These are phyloP conservation scores for Colletotrichum paranaense DNA, from an alignment of 2,329 filamentous ascomycete species.

Conservation along the genomic window DNA sequence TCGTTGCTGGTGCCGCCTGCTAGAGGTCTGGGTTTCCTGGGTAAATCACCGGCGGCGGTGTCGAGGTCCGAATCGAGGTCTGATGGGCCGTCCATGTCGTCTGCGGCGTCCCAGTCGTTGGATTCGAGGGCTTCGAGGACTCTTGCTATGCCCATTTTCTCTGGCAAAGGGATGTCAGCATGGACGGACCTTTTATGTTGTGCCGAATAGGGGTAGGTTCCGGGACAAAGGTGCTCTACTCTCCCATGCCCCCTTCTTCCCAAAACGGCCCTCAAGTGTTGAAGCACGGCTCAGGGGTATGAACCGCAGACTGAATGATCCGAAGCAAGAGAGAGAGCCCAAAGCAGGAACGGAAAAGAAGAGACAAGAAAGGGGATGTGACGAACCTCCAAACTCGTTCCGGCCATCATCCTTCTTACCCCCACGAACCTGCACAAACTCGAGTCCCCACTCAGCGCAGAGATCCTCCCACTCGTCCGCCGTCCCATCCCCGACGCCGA, in stretches of 20 bases:
- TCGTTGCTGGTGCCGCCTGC: constrained; percentile 39
- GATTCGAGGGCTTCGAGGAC: constrained; percentile 71
- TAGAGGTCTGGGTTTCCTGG: constrained; percentile 44
- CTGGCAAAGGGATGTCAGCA: constrained; percentile 48
- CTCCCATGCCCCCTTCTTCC: too few relatives aligned
- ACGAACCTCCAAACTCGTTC: constrained; percentile 70
- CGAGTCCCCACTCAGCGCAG: constrained; percentile 67
- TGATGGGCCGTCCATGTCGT: constrained; percentile 40
- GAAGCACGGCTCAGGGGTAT: too few relatives aligned
- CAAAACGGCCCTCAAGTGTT: too few relatives aligned
- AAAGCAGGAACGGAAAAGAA: not conserved
- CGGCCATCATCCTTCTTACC: constrained; percentile 49
- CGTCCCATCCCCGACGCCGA: constrained; percentile 62
- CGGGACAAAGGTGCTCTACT: too few relatives aligned
- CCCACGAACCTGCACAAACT: constrained; percentile 69
- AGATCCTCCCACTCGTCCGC: constrained; percentile 71
- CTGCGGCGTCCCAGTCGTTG: constrained; percentile 68
- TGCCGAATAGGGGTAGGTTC: too few relatives aligned
- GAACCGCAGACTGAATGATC: not conserved
- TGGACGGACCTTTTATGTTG: not conserved
- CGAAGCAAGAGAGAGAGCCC: not conserved
- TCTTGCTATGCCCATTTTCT: constrained; percentile 69
- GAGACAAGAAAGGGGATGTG: not conserved
- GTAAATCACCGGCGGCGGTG: constrained; percentile 38
- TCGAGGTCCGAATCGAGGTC: constrained; percentile 47